Evolutionary conservation across 208 protist species (phyloP).

Genomic region (Acanthamoeba healyi): DNA sequence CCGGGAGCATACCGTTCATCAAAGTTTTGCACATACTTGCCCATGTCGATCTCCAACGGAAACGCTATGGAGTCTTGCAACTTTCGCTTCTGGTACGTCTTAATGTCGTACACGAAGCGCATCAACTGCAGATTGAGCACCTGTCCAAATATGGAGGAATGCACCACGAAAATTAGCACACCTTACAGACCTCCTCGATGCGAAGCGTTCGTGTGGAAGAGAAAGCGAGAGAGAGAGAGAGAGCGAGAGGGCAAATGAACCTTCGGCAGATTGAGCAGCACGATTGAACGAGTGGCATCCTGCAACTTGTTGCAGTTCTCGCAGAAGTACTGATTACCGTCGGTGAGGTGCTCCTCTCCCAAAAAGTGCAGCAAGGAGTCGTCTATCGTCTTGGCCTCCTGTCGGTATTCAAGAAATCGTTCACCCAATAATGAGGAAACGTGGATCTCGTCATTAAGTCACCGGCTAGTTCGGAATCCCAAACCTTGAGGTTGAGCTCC

Average conservation of each 20-base stretch:
- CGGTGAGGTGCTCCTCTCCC: slow-evolving; percentile 48
- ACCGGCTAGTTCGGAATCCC: no score
- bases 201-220: not conserved
- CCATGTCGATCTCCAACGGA: slow-evolving; percentile 68
- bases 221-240: not conserved
- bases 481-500: slow-evolving; percentile 75
- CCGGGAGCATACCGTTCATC: slow-evolving; percentile 13
- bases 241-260: not conserved
- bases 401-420: no score
- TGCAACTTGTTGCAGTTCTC: slow-evolving; percentile 65
- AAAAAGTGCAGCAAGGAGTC: slow-evolving; percentile 30
- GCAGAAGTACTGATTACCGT: slow-evolving; percentile 64
- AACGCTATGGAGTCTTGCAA: slow-evolving; percentile 54
- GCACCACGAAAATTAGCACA: not conserved
- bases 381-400: slow-evolving; percentile 43
- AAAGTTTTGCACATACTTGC: slow-evolving; percentile 47
- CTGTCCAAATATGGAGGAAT: not conserved
- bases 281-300: slow-evolving; percentile 65
- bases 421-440: no score
- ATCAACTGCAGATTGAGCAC: slow-evolving; percentile 70
- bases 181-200: no score
- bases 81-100: slow-evolving; percentile 53
- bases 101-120: slow-evolving; percentile 73
- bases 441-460: no score
- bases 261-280: slow-evolving; percentile 66